Percentiles rank a stretch among this genome's conserved stretches.
Conservation (phyloP, 805 yeast species). For the Cyberlindnera suaveolens region DNA sequence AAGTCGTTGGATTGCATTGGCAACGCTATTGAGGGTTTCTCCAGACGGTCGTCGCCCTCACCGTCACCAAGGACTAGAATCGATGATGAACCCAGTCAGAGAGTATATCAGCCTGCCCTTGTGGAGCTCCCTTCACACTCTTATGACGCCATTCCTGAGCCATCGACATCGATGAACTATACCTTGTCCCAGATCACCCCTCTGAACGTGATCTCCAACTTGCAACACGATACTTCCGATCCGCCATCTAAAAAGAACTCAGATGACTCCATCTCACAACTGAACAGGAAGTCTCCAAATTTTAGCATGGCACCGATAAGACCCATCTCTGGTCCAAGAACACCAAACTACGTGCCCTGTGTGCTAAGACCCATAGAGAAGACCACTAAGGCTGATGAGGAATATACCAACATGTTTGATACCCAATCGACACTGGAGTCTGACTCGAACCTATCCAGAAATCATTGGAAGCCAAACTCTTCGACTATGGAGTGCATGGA, state of each 20-base stretch:
- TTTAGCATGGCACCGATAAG: conserved; percentile 31
- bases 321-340: conserved; percentile 63
- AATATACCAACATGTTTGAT: background rate
- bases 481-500: conserved; percentile 49
- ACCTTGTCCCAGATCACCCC: conserved; percentile 11
- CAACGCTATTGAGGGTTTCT: background rate
- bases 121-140: conserved; percentile 11
- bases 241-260: conserved; percentile 19
- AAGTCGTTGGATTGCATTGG: conserved; percentile 12
- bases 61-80: background rate
- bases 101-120: conserved; percentile 18
- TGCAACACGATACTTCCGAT: conserved; percentile 9
- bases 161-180: conserved; percentile 12
- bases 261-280: conserved; percentile 15
- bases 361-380: conserved; percentile 44
- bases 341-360: conserved; percentile 76
- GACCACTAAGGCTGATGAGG: background rate
- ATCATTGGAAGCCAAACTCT: conserved; percentile 63
- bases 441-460: conserved; percentile 25
- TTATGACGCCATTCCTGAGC: conserved; percentile 4
- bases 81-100: background rate
- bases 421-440: background rate
- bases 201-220: conserved; percentile 7
- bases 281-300: conserved; percentile 13
- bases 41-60: background rate